Evolutionary conservation across 2,329 filamentous ascomycete genomes (phyloP).

Genomic region (Hypoxylon sp.): DNA sequence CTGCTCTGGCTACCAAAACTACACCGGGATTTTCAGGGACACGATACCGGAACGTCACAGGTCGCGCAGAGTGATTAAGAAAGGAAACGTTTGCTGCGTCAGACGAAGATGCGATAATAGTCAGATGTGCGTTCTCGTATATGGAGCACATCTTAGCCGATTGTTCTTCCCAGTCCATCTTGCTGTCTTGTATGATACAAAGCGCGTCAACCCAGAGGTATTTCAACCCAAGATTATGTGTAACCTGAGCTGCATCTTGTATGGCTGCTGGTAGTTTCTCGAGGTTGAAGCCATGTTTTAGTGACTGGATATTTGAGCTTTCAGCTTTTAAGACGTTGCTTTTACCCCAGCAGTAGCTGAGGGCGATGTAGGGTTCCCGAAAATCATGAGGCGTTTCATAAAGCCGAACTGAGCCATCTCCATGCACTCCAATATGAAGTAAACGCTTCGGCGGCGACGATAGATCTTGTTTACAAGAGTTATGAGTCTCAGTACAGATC

Average conservation of each 20-base stretch:
- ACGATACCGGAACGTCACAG: conserved; percentile 6
- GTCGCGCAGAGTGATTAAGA: not conserved
- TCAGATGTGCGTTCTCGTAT: conserved; percentile 26
- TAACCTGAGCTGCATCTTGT: conserved; percentile 46
- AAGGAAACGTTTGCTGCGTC: conserved; percentile 20
- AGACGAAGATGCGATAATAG: conserved; percentile 44
- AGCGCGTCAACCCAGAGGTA: conserved; percentile 19
- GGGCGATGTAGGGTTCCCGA: conserved; percentile 23
- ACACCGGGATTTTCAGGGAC: not conserved
- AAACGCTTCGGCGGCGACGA: conserved; percentile 23
- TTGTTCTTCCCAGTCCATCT: conserved; percentile 14
- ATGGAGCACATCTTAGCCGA: conserved; percentile 16
- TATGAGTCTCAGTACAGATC: conserved; percentile 21
- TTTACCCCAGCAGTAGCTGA: conserved; percentile 35
- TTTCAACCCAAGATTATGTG: conserved; percentile 21
- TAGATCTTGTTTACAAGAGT: conserved; percentile 5
- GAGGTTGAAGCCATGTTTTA: conserved; percentile 10
- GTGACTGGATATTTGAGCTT: conserved; percentile 10
- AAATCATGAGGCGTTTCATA: conserved; percentile 13
- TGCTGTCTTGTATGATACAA: conserved; percentile 16
- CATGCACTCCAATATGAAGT: not conserved
- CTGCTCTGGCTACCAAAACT: conserved; percentile 6
- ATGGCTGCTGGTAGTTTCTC: conserved; percentile 7
- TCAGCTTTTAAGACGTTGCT: not conserved
- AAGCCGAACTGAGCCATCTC: conserved; percentile 1